Conservation (phyloP, 164 flowering plant genomes). For the Piper betle region DNA sequence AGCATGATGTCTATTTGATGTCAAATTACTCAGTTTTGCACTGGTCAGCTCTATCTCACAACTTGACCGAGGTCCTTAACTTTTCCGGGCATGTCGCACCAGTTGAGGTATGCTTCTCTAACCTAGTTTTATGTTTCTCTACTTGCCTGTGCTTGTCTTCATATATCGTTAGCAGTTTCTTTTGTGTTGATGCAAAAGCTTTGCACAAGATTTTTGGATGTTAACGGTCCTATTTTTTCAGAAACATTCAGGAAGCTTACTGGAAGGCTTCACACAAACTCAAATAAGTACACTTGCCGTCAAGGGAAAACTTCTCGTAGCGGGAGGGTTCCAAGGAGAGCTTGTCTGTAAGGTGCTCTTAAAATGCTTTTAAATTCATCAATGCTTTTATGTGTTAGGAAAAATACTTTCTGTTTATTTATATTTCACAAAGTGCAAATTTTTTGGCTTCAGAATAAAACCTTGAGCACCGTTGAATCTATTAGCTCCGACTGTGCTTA, state of each 20-base stretch:
- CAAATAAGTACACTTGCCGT: conserved; percentile 78
- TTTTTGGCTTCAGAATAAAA: too few relatives aligned
- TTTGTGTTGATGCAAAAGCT: not conserved
- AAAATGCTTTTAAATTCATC: too few relatives aligned
- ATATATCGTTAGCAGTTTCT: not conserved
- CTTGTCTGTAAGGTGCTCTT: conserved; percentile 52
- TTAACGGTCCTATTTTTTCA: conserved; percentile 8
- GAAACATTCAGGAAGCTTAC: conserved; percentile 51
- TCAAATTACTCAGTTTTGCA: conserved; percentile 10
- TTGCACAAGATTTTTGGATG: too few relatives aligned
- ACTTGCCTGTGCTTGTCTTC: too few relatives aligned
- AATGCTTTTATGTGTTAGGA: too few relatives aligned
- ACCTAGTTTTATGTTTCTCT: not conserved
- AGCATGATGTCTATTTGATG: conserved; percentile 14
- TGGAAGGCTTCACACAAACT: conserved; percentile 59
- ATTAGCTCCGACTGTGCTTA: too few relatives aligned
- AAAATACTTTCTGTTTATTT: too few relatives aligned
- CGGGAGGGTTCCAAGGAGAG: conserved; percentile 93
- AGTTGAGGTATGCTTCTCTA: conserved; percentile 23
- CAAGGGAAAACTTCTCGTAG: conserved; percentile 48
- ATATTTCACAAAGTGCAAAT: too few relatives aligned
- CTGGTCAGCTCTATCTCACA: conserved; percentile 11
- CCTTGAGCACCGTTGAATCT: too few relatives aligned
- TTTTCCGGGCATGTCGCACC: conserved; percentile 11
- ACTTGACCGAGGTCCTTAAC: conserved; percentile 9